Conservation (phyloP, 1,139 yeast species). For the Zygosaccharomyces pseudobailii region DNA sequence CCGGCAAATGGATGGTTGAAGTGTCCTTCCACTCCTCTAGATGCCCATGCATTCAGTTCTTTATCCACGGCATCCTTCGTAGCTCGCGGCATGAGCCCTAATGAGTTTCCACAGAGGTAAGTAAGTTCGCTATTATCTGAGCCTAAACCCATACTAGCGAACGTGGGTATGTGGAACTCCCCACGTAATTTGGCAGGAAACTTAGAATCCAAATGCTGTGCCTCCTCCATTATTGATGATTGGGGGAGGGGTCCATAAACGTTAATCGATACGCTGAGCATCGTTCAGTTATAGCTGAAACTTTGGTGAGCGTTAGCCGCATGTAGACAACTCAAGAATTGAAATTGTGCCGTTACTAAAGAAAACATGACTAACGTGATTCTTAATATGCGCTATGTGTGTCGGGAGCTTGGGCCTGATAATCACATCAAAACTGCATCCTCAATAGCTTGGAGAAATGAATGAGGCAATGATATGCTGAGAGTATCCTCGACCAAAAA, state of each 20-base stretch:
- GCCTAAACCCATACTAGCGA: conserved; percentile 47
- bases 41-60: conserved; percentile 79
- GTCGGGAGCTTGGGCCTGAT: no score
- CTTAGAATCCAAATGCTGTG: conserved; percentile 19
- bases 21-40: conserved; percentile 79
- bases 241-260: background rate
- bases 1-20: conserved; percentile 55
- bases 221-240: conserved; percentile 8
- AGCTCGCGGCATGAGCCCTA: conserved; percentile 77
- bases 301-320: background rate
- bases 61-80: conserved; percentile 53
- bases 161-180: conserved; percentile 57
- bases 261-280: background rate
- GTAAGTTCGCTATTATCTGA: conserved; percentile 23
- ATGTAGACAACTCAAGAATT: no score
- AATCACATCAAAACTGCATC: no score
- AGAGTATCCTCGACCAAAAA: no score
- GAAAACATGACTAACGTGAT: no score
- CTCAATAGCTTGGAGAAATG: no score
- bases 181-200: conserved; percentile 38
- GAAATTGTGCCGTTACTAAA: no score
- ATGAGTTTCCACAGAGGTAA: conserved; percentile 85
- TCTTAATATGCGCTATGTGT: no score
- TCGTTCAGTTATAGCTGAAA: background rate
- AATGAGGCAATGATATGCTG: no score